phyloP scores from a whole-genome alignment of 768 basidiomycete genomes.

The Lactifluus echinatus region DNA sequence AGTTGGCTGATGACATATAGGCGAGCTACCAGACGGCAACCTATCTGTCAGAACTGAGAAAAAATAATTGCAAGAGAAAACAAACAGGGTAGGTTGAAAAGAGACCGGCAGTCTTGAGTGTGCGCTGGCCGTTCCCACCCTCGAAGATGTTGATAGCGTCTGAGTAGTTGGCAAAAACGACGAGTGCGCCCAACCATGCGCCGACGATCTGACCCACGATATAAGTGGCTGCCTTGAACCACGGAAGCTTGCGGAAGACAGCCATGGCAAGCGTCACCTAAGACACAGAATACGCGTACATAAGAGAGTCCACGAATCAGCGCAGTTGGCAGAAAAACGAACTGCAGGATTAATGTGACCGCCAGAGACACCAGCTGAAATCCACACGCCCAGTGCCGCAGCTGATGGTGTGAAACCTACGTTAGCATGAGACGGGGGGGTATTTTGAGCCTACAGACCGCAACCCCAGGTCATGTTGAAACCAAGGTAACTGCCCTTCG shows the following conservation, averaged over 20 bases:
- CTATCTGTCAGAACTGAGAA: neutral
- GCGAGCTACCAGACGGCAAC: slow-evolving; percentile 23
- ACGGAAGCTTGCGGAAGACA: slow-evolving; percentile 63
- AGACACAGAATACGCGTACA: neutral
- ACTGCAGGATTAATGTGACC: slow-evolving; percentile 45
- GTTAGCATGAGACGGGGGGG: neutral
- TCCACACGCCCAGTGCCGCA: slow-evolving; percentile 61
- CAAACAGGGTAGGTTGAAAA: slow-evolving; percentile 58
- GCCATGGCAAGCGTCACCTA: slow-evolving; percentile 69
- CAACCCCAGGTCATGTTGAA: slow-evolving; percentile 21
- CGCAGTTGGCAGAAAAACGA: neutral
- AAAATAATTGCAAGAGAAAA: slow-evolving; percentile 5
- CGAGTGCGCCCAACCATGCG: slow-evolving; percentile 46
- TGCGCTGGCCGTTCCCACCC: slow-evolving; percentile 45
- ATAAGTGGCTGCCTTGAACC: slow-evolving; percentile 69
- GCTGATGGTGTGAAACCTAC: slow-evolving; percentile 26
- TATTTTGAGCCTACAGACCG: slow-evolving; percentile 13
- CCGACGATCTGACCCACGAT: slow-evolving; percentile 57
- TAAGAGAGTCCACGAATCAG: neutral
- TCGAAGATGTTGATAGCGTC: slow-evolving; percentile 58
- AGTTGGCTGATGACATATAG: slow-evolving; percentile 36
- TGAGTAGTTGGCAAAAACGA: slow-evolving; percentile 56
- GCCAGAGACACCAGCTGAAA: slow-evolving; percentile 56
- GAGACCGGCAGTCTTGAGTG: slow-evolving; percentile 46
- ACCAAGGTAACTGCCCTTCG: slow-evolving; percentile 23